These are phyloP conservation scores for Talaromyces funiculosus DNA, from an alignment of 2,329 filamentous ascomycete species.

Conservation along the genomic window DNA sequence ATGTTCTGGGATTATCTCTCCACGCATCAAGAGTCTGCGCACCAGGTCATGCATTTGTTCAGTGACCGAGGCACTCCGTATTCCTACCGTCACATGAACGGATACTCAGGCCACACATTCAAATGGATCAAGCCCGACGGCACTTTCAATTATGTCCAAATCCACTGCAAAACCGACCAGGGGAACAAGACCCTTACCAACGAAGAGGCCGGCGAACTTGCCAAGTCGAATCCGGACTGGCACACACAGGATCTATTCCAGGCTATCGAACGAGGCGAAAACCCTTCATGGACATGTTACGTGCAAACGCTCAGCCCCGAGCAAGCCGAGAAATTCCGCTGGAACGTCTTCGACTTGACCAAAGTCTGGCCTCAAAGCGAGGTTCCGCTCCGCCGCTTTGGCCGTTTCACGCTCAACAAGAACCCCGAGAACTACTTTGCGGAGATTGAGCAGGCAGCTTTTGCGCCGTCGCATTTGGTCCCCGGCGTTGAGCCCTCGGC, in stretches of 20 bases:
- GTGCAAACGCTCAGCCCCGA: slow-evolving; percentile 59
- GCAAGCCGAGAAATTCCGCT: slow-evolving; percentile 55
- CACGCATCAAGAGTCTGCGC: slow-evolving; percentile 57
- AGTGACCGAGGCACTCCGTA: slow-evolving; percentile 62
- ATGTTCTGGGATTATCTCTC: slow-evolving; percentile 64
- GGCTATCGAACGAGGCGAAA: slow-evolving; percentile 56
- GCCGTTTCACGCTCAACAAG: slow-evolving; percentile 58
- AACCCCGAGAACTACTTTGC: slow-evolving; percentile 64
- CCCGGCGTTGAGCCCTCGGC: slow-evolving; percentile 65
- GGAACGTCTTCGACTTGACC: slow-evolving; percentile 64
- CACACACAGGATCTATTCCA: slow-evolving; percentile 60
- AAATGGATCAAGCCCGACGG: slow-evolving; percentile 63
- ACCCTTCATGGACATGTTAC: slow-evolving; percentile 59
- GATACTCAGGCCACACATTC: slow-evolving; percentile 62
- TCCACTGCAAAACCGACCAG: slow-evolving; percentile 60
- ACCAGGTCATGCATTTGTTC: slow-evolving; percentile 62
- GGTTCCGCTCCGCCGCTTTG: slow-evolving; percentile 57
- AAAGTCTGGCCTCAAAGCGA: slow-evolving; percentile 63
- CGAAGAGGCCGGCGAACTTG: slow-evolving; percentile 51
- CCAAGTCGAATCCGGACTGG: slow-evolving; percentile 56
- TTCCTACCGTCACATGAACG: slow-evolving; percentile 62
- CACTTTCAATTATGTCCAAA: slow-evolving; percentile 60
- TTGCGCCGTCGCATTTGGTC: slow-evolving; percentile 61
- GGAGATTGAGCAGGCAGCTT: slow-evolving; percentile 66
- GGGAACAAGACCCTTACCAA: slow-evolving; percentile 57